Percentiles rank a stretch among this genome's conserved stretches.
phyloP scores from a whole-genome alignment of 768 basidiomycete species.

The Boletus patriciae region DNA sequence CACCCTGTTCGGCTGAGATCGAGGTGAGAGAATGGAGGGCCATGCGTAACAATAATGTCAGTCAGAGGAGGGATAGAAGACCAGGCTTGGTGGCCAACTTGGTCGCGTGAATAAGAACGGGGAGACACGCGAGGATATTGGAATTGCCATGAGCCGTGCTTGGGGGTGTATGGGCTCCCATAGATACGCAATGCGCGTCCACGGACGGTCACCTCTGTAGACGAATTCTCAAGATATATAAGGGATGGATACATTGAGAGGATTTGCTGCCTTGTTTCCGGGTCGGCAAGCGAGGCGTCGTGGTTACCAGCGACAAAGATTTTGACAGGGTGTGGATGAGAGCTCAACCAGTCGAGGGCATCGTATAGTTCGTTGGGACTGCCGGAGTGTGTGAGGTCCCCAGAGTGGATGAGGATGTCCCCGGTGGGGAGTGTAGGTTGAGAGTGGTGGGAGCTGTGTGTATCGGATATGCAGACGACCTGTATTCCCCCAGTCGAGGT shows the following conservation, averaged over 20 bases:
- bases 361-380: constrained; percentile 3
- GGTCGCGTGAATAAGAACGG: too few relatives aligned
- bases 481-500: not conserved
- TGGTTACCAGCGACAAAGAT: constrained; percentile 13
- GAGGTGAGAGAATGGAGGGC: too few relatives aligned
- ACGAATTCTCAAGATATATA: constrained; percentile 9
- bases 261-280: not conserved
- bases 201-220: constrained; percentile 3
- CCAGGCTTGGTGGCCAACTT: too few relatives aligned
- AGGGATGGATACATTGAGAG: constrained; percentile 5
- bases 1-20: too few relatives aligned
- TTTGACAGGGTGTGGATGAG: constrained; percentile 9
- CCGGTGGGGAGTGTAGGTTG: too few relatives aligned
- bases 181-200: constrained; percentile 5
- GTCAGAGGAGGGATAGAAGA: too few relatives aligned
- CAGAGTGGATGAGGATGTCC: constrained; percentile 7
- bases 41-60: too few relatives aligned
- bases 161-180: constrained; percentile 11
- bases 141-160: constrained; percentile 8
- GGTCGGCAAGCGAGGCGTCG: constrained; percentile 3
- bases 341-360: constrained; percentile 8
- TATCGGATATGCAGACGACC: constrained; percentile 10
- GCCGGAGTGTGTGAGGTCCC: constrained; percentile 7
- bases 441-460: constrained; percentile 5
- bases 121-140: constrained; percentile 7